These are phyloP conservation scores for Xylariaceae sp. DNA, from an alignment of 2,329 filamentous ascomycete species.

Conservation along the genomic window DNA sequence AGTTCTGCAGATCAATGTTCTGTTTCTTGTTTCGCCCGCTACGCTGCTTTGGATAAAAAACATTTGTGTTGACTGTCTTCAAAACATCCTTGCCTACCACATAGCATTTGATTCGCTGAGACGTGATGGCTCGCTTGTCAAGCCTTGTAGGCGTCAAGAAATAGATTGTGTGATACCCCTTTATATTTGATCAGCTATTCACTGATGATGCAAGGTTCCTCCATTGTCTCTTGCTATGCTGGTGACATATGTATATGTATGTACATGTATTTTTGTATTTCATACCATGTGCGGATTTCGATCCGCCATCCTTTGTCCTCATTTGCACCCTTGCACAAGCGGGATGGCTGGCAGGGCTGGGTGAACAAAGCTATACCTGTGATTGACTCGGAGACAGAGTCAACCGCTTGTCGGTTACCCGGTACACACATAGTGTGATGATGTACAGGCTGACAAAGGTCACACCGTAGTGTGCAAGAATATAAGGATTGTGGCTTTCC, in stretches of 20 bases:
- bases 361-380: background rate
- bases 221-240: conserved; percentile 7
- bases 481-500: conserved; percentile 20
- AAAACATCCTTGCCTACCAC: conserved; percentile 16
- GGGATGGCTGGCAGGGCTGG: background rate
- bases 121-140: conserved; percentile 11
- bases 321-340: background rate
- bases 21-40: conserved; percentile 23
- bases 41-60: conserved; percentile 25
- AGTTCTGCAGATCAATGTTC: conserved; percentile 5
- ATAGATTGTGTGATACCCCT: conserved; percentile 19
- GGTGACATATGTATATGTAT: conserved; percentile 15
- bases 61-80: conserved; percentile 22
- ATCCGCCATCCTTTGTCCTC: background rate
- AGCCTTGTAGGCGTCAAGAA: conserved; percentile 18
- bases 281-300: conserved; percentile 3
- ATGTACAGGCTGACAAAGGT: conserved; percentile 15
- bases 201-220: conserved; percentile 28
- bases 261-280: no score
- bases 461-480: conserved; percentile 9
- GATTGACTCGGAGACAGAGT: background rate
- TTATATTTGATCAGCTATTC: conserved; percentile 17
- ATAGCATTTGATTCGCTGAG: conserved; percentile 18
- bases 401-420: conserved; percentile 4
- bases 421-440: background rate